Evolutionary conservation across 2,329 filamentous ascomycete genomes (phyloP).

Genomic region (Capronia epimyces): DNA sequence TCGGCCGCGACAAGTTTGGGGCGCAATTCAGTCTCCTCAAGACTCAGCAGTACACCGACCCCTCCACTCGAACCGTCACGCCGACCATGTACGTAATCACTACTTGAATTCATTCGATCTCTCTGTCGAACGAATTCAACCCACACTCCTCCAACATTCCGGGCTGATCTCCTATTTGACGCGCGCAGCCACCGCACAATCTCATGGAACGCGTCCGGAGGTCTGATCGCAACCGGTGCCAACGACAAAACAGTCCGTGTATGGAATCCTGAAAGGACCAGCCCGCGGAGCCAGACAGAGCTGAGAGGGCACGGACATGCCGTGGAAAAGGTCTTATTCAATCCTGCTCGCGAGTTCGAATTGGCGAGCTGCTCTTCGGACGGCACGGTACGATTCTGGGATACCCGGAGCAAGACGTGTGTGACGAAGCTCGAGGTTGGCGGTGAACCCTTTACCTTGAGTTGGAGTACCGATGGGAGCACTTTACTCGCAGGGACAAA

Average conservation of each 20-base stretch:
- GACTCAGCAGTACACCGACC: constrained; percentile 66
- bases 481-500: constrained; percentile 45
- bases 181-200: constrained; percentile 64
- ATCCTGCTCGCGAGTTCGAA: constrained; percentile 46
- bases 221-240: constrained; percentile 77
- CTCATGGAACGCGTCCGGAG: constrained; percentile 83
- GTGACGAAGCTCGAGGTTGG: constrained; percentile 46
- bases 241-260: constrained; percentile 85
- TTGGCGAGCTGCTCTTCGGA: constrained; percentile 47
- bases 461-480: constrained; percentile 46
- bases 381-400: constrained; percentile 48
- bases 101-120: neutral
- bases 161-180: constrained; percentile 21
- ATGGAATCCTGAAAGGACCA: constrained; percentile 64
- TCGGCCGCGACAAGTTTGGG: constrained; percentile 63
- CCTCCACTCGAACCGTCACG: constrained; percentile 49
- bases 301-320: constrained; percentile 44
- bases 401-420: constrained; percentile 46
- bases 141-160: constrained; percentile 16
- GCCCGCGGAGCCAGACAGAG: constrained; percentile 45
- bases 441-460: constrained; percentile 46
- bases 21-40: constrained; percentile 62
- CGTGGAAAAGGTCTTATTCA: constrained; percentile 47
- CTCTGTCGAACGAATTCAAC: neutral
- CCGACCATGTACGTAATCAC: constrained; percentile 51